These are phyloP conservation scores for Aspergillus quadricinctus DNA, from an alignment of 2,329 filamentous ascomycete species.

Conservation along the genomic window DNA sequence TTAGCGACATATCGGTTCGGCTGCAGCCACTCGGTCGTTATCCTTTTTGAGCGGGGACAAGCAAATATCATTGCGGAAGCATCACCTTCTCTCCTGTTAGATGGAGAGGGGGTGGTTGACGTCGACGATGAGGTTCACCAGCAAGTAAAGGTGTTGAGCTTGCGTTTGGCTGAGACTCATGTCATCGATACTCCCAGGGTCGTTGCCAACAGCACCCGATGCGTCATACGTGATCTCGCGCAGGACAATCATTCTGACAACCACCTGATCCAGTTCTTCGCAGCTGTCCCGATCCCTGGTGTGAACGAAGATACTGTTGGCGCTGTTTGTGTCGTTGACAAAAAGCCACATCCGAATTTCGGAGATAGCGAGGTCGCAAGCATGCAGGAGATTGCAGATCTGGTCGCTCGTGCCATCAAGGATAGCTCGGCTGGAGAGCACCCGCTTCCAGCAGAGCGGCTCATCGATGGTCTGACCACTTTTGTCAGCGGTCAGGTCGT, in stretches of 20 bases:
- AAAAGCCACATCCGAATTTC: constrained; percentile 48
- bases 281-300: constrained; percentile 57
- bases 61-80: constrained; percentile 51
- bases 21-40: constrained; percentile 42
- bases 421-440: constrained; percentile 43
- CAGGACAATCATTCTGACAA: constrained; percentile 32
- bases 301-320: constrained; percentile 54
- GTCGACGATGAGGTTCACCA: constrained; percentile 17
- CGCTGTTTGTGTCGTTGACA: constrained; percentile 55
- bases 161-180: constrained; percentile 1
- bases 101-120: constrained; percentile 10
- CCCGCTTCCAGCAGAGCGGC: constrained; percentile 50
- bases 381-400: constrained; percentile 50
- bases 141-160: constrained; percentile 12
- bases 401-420: not conserved
- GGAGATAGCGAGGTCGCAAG: constrained; percentile 34
- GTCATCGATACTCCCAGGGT: not conserved
- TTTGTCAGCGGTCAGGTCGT: constrained; percentile 41
- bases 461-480: constrained; percentile 49
- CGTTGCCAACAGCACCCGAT: constrained; percentile 11
- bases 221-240: constrained; percentile 36
- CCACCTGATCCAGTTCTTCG: constrained; percentile 47
- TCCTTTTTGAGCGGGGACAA: constrained; percentile 44
- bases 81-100: constrained; percentile 35
- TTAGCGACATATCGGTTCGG: constrained; percentile 43